A percentile compares a stretch with the other conserved stretches of the same genome.
phyloP scores from a whole-genome alignment of 306 rosid genomes.

The Astragalus glycyphyllos region DNA sequence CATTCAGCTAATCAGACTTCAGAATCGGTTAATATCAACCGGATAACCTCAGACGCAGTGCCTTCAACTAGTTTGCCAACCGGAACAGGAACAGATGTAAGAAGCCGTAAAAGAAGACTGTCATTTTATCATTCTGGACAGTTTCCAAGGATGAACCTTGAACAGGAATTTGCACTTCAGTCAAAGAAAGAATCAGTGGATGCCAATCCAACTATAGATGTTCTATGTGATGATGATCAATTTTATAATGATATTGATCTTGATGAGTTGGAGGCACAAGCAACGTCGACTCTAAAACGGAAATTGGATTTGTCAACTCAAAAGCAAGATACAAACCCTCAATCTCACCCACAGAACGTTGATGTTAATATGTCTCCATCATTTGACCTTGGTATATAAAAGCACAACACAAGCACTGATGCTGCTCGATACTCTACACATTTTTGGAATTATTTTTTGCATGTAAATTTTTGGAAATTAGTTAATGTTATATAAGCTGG shows the following conservation, averaged over 20 bases:
- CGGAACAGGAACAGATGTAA: conserved; percentile 45
- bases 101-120: conserved; percentile 61
- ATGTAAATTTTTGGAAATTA: conserved; percentile 15
- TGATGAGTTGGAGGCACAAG: conserved; percentile 83
- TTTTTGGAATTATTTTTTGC: conserved; percentile 1
- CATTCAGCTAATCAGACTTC: conserved; percentile 47
- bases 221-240: conserved; percentile 72
- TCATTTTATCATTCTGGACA: conserved; percentile 53
- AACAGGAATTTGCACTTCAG: conserved; percentile 58
- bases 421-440: conserved; percentile 2
- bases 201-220: conserved; percentile 42
- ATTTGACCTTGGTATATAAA: conserved; percentile 85
- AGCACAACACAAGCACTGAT: conserved; percentile 3
- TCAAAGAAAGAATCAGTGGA: conserved; percentile 52
- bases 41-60: conserved; percentile 47
- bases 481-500: background rate
- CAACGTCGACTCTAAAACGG: conserved; percentile 67
- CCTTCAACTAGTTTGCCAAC: conserved; percentile 47
- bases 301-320: conserved; percentile 55
- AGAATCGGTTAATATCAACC: conserved; percentile 43
- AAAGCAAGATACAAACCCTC: conserved; percentile 49
- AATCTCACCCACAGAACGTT: conserved; percentile 40
- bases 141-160: conserved; percentile 68
- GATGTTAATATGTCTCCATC: conserved; percentile 60
- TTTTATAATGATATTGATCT: conserved; percentile 74